Evolutionary conservation across 345 rosid species (phyloP).

Genomic region (Moricandia moricandioides): DNA sequence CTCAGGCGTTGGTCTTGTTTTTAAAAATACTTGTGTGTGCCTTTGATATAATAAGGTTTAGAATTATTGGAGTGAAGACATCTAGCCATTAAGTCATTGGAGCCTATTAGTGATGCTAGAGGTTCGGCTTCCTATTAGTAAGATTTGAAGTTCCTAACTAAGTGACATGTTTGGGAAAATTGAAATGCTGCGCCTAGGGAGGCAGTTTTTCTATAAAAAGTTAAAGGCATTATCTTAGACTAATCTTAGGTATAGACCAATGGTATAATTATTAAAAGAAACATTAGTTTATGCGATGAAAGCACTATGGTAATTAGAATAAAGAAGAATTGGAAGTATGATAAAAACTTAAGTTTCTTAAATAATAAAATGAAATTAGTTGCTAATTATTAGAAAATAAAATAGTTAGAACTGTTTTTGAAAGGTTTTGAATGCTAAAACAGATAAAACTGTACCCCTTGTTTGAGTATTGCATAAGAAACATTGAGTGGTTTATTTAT

Average conservation of each 20-base stretch:
- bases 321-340: neutral
- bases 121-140: too few relatives aligned
- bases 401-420: neutral
- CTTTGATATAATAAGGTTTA: too few relatives aligned
- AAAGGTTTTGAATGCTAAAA: neutral
- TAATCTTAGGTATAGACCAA: neutral
- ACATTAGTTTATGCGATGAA: neutral
- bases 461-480: neutral
- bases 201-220: neutral
- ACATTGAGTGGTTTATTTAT: neutral
- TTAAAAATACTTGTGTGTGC: too few relatives aligned
- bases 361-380: neutral
- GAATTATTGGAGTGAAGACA: too few relatives aligned
- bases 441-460: neutral
- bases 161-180: too few relatives aligned
- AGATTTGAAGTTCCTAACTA: too few relatives aligned
- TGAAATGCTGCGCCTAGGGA: neutral
- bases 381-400: too few relatives aligned
- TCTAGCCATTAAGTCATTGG: too few relatives aligned
- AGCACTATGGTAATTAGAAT: neutral
- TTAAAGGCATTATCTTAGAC: neutral
- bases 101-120: too few relatives aligned
- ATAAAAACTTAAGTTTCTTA: neutral
- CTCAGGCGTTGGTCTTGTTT: too few relatives aligned
- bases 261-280: neutral